Conservation (phyloP, 768 basidiomycete species). For the Mycena sanguinolenta region DNA sequence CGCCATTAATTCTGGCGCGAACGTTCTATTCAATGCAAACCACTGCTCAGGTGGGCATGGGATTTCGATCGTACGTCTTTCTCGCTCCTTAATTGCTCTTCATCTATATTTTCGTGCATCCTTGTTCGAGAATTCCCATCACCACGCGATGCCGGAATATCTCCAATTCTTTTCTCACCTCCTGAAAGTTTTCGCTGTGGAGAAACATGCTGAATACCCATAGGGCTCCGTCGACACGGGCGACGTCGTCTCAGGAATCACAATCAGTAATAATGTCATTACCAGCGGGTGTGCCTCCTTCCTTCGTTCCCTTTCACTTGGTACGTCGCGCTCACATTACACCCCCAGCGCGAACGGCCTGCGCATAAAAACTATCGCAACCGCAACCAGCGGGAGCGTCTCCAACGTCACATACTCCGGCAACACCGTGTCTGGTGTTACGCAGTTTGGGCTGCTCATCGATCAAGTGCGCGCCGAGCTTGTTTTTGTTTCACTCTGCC, state of each 20-base stretch:
- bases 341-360: conserved; percentile 62
- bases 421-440: conserved; percentile 65
- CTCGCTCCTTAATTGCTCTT: background rate
- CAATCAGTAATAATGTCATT: conserved; percentile 67
- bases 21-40: conserved; percentile 65
- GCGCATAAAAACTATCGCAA: conserved; percentile 70
- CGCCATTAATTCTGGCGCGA: conserved; percentile 60
- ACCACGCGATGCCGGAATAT: too few relatives aligned
- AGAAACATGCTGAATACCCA: background rate
- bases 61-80: conserved; percentile 68
- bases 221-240: conserved; percentile 69
- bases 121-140: too few relatives aligned
- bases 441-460: conserved; percentile 69
- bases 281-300: conserved; percentile 54
- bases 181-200: conserved; percentile 23
- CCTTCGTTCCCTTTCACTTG: background rate
- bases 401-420: conserved; percentile 65
- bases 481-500: too few relatives aligned
- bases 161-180: too few relatives aligned
- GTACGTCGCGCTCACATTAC: background rate
- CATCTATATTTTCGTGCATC: background rate
- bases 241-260: conserved; percentile 59
- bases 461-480: conserved; percentile 56
- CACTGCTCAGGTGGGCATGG: conserved; percentile 74
- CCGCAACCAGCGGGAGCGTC: conserved; percentile 62